Evolutionary conservation across 2,329 filamentous ascomycete genomes (phyloP).

Genomic region (Catunica adiposa): DNA sequence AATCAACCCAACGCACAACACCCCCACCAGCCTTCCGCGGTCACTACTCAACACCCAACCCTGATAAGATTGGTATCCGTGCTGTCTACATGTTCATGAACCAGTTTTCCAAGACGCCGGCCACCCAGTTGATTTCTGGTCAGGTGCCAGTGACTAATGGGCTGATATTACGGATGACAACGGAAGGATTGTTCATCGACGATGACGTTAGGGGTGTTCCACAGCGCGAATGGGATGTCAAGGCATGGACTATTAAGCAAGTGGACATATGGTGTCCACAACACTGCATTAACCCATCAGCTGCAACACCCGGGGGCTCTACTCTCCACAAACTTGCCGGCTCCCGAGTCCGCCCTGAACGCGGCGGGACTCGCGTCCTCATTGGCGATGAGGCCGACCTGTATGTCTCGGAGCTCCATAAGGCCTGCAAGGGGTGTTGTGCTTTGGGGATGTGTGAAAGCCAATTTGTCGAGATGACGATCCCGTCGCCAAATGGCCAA

Average conservation of each 20-base stretch:
- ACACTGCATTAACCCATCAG: conserved; percentile 36
- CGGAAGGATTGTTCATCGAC: conserved; percentile 90
- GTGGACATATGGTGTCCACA: conserved; percentile 75
- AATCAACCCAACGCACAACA: conserved; percentile 68
- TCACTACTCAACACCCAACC: conserved; percentile 74
- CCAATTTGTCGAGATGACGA: conserved; percentile 29
- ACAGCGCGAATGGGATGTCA: conserved; percentile 97
- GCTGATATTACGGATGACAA: conserved; percentile 77
- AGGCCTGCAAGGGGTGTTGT: conserved; percentile 48
- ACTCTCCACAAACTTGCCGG: conserved; percentile 32
- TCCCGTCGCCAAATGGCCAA: conserved; percentile 26
- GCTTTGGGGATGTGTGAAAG: conserved; percentile 34
- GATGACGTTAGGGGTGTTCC: conserved; percentile 81
- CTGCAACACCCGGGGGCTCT: conserved; percentile 25
- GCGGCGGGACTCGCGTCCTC: conserved; percentile 34
- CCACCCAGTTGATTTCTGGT: conserved; percentile 79
- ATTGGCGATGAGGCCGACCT: conserved; percentile 49
- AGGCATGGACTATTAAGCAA: conserved; percentile 89
- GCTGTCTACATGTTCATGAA: conserved; percentile 90
- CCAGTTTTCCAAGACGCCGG: conserved; percentile 70
- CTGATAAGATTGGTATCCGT: conserved; percentile 89
- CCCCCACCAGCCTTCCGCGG: conserved; percentile 64
- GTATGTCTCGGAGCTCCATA: conserved; percentile 45
- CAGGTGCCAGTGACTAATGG: conserved; percentile 77
- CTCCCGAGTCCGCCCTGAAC: conserved; percentile 30